Evolutionary conservation across 331 rosid genomes (phyloP), one percentile per base, ranked within the genome.

Genomic region (Pyrus hybrid): DNA sequence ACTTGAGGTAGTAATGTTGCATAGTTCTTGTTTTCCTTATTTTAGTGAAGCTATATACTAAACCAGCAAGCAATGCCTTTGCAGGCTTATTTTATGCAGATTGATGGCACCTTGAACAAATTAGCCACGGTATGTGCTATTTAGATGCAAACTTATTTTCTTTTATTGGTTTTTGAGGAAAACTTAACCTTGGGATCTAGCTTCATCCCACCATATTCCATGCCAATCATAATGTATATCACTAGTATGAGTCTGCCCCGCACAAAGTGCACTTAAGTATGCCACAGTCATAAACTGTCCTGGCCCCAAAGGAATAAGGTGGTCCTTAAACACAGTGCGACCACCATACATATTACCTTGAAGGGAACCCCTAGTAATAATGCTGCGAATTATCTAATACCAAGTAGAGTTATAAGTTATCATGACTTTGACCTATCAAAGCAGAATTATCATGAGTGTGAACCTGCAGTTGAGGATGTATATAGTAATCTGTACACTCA

Each of bases 61-160:
- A 49, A 63, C 8, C 47, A 63, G 72, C 43, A 65, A 62, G 5
- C 20, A 47, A 29, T 58, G 62, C 58, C 77, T 69, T 83, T 86
- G 82, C 89, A 93, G 98, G 97, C 96, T 72, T 93, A 91, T 86
- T 93, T 86, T 80, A 89, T 88, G 93, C 97, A 93, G 80, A 82
- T 93, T 85, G 98, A 91, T 78, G 91, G 88, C 72, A 93, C 97
- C 57, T 81, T 87, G 83, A 87, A 89, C 81, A 89, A 85, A 83
- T 83, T 93, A 82, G 81, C 87, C 35, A 87, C 92, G 47, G 98
- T 91, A 86, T 61, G 90, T 65, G 30, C 75, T 75, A 53, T 61
- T 53, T 54, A 16, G 23, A 49, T 69, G 23, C 41, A 25, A 45
- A 70, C 21, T 67, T 21, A 11, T 66, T 13, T 13, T 64, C 47